Percentiles rank a stretch among this genome's conserved stretches.
These are phyloP conservation scores for Cucurbita maxima DNA, from an alignment of 306 rosid species.

Conservation along the genomic window DNA sequence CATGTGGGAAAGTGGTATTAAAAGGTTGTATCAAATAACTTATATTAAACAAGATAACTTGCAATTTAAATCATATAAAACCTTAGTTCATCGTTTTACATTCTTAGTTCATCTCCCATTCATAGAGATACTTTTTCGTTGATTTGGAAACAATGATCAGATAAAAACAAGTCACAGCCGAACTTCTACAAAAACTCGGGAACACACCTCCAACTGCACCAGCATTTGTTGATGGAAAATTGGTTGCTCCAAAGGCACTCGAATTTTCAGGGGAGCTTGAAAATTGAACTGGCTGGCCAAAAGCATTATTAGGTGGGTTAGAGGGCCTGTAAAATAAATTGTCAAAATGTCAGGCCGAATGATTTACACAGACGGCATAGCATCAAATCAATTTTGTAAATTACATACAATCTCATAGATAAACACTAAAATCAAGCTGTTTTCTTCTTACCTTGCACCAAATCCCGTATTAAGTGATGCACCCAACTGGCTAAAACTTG, in stretches of 20 bases:
- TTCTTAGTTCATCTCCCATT: background rate
- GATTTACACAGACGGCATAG: background rate
- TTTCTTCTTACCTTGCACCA: conserved; percentile 32
- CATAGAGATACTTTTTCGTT: background rate
- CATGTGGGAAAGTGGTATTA: no score
- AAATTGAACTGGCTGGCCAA: conserved; percentile 21
- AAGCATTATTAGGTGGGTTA: conserved; percentile 21
- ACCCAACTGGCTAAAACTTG: conserved; percentile 75
- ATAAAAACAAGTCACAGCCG: background rate
- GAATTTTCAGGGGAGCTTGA: conserved; percentile 14
- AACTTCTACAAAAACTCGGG: background rate
- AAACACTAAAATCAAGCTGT: background rate
- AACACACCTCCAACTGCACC: conserved; percentile 9
- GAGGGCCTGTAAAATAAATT: conserved; percentile 32
- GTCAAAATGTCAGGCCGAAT: background rate
- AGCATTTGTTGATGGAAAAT: conserved; percentile 14
- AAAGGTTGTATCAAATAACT: no score
- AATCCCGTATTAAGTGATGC: conserved; percentile 34
- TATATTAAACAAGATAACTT: no score
- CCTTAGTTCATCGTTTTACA: no score
- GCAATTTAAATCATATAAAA: no score
- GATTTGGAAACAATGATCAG: background rate
- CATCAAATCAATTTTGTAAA: background rate
- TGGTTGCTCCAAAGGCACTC: conserved; percentile 12
- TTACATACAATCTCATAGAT: background rate